Base-by-base conservation (phyloP, 805 yeast species). In the Kluyveromyces aestuarii region DNA sequence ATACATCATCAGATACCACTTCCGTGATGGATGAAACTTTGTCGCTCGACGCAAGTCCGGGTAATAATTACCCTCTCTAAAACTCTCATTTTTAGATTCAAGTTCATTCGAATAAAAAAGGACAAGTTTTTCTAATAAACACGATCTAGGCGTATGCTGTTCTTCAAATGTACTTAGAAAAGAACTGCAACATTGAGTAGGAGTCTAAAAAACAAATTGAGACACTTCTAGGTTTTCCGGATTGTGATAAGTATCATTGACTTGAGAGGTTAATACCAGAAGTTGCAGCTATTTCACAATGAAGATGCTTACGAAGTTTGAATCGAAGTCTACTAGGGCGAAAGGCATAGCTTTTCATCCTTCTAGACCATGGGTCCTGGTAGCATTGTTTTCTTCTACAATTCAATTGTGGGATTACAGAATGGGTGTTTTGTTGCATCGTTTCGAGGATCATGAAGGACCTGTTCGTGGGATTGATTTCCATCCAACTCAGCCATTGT, bases 331-430 rank as follows among this genome's bases (percentile, higher is more conserved):
- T 55, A 87, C 97, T 51, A 78, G 98, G 77, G 96, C 98, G 52
- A 89, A 93, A 71, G 95, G 97, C 56, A 87, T 93, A 64, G 97
- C 99, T 50, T 89, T 93, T 72, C 96, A 95, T 70, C 96, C 98
- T 47, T 61, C 58, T 43, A 76, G 93, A 67, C 97, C 99, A 51
- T 93, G 96, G 97, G 87, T 89, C 51, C 75, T 93, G 59, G 98
- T 90, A 35, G 89, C 98, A 8, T 76, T 95, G 52, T 93, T 91
- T 68, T 87, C 96, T 27, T 88, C 96, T n/a, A 89, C 96, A n/a
- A 91, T 93, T 66, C 99, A 95, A 69, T 76, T 93, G 55, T 93
- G 99, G 99, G 99, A 93, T 70, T 93, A 95, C 71, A 82, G 99
- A 62, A 93, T 93, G 99, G 99, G 99, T 41, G 89, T 97, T 2